Base-by-base conservation (phyloP, 1,284 basidiomycete species). In the Cutaneotrichosporon dermatis region DNA sequence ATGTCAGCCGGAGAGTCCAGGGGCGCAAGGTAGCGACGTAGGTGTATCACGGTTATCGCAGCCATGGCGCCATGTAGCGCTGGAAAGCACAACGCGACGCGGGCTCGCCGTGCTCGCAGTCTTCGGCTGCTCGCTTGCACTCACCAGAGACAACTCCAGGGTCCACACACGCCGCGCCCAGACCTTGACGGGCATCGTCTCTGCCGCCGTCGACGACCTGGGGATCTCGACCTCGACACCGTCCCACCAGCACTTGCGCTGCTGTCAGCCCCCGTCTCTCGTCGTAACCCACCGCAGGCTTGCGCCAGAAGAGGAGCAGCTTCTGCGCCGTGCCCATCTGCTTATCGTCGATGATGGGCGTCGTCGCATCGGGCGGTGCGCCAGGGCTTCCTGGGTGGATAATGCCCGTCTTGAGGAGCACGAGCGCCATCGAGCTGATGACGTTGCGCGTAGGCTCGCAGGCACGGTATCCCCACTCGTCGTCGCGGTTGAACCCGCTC, bases 201-300 rank as follows among this genome's bases (percentile, higher is more conserved):
- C 82, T 79, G 16, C 81, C 80, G 11, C 69, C 62, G 57, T 59
- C 15, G 64, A 66, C 37, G 67, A 67, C 10, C 60, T 65, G 7
- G 86, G 83, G 25, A 97, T 77, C 56, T 94, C 88, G 41, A 98
- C 85, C 68, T 98, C 93, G 52, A 94, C 84, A 13, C 94, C 94
- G 72, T 99, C 96, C 95, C 95, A 99, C 95, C 95, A 99, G 79
- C 96, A 99, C 80, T 99, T 99, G 55, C 95, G 84, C 92, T 94
- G 65, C 33, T 4, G 42, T 57, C 54, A 66, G 57, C 51, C 25
- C 25, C 25, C 25, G 25, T 25, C 25, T 25, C 25, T 25, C 25
- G 25, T 25, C 25, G 25, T 25, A 25, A 84, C 89, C 69, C 77
- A 95, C 92, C 13, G 95, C 95, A 37, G 95, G 95, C 79, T 99